These are phyloP conservation scores for Aspergillus panamensis DNA, from an alignment of 495 filamentous ascomycete species.

Conservation along the genomic window DNA sequence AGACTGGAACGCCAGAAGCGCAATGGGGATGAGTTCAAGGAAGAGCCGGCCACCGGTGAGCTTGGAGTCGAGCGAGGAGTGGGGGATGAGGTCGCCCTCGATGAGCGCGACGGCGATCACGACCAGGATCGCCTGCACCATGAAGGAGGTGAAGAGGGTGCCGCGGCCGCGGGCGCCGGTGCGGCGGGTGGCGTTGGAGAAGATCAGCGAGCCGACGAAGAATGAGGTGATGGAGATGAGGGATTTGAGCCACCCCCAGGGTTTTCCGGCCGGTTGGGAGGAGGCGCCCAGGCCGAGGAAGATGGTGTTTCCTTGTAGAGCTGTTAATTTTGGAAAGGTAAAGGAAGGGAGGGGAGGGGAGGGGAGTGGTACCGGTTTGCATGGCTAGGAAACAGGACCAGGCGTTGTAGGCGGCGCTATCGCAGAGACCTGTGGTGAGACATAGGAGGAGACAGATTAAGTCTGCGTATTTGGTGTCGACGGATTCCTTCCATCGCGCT, in stretches of 20 bases:
- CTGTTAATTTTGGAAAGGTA: neutral
- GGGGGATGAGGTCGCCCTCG: conserved; percentile 48
- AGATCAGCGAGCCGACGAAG: conserved; percentile 47
- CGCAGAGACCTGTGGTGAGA: conserved; percentile 56
- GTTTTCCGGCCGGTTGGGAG: conserved; percentile 42
- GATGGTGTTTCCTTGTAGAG: conserved; percentile 57
- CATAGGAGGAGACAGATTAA: conserved; percentile 53
- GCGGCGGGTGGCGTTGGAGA: conserved; percentile 33
- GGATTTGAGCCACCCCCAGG: conserved; percentile 61
- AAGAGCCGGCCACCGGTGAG: conserved; percentile 32
- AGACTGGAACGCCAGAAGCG: conserved; percentile 65
- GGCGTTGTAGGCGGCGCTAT: conserved; percentile 59
- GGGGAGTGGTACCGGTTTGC: conserved; percentile 52
- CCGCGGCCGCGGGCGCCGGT: conserved; percentile 44
- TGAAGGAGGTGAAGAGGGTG: conserved; percentile 55
- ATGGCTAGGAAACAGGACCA: conserved; percentile 61
- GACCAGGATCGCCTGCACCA: conserved; percentile 53
- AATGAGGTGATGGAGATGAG: conserved; percentile 55
- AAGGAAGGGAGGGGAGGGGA: too few relatives aligned
- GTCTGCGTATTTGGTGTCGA: conserved; percentile 47
- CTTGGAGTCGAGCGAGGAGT: conserved; percentile 29
- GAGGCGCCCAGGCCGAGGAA: conserved; percentile 64
- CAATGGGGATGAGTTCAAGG: conserved; percentile 55
- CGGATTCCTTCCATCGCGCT: conserved; percentile 32
- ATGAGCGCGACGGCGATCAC: conserved; percentile 56